Evolutionary conservation across 2,329 filamentous ascomycete species (phyloP), one percentile per base, ranked within the genome.

Genomic region (Davidsoniella australis): DNA sequence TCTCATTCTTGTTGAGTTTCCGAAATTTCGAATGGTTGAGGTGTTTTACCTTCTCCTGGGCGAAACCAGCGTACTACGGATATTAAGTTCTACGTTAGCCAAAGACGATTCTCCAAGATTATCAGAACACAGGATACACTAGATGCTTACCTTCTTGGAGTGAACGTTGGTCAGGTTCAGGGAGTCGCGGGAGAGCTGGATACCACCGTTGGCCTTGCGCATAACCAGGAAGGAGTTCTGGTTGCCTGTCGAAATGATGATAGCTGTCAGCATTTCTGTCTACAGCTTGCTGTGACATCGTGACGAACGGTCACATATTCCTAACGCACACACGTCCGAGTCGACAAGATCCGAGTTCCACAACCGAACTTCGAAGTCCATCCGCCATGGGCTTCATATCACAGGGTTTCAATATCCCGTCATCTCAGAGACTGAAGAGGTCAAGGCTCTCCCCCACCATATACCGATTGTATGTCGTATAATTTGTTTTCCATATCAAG

Each of bases 161-260:
- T 94, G 82, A 70, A 81, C 73, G 82, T 95, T 96, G 67, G 71
- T 75, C 69, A 96, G 70, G 79, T 96, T 98, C 59, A 95, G 71
- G 62, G 88, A 85, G 66, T 96, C 89, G 61, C 84, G 83, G 60
- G 89, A 96, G 77, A 98, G 87, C 70, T 85, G 83, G 60, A 83
- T 73, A 66, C 85, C 83, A 63, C 85, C 87, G 62, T 73, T 74
- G 61, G 71, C 69, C 65, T 78, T 81, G 72, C 85, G 83, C 82
- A 94, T 94, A 67, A 89, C 84, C 66, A 94, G 81, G 78, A 74
- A 94, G 66, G 85, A 71, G 73, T 93, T 94, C 72, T 86, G 79
- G 73, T 71, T 72, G 71, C 87, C 88, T 95, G 64, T 53, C 55
- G n/a, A 39, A 23, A 45, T 9, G 18, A 45, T 9, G 18, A 29